These are phyloP conservation scores for Pontederia crassipes DNA, from an alignment of 176 grass and related monocot species.

Conservation along the genomic window DNA sequence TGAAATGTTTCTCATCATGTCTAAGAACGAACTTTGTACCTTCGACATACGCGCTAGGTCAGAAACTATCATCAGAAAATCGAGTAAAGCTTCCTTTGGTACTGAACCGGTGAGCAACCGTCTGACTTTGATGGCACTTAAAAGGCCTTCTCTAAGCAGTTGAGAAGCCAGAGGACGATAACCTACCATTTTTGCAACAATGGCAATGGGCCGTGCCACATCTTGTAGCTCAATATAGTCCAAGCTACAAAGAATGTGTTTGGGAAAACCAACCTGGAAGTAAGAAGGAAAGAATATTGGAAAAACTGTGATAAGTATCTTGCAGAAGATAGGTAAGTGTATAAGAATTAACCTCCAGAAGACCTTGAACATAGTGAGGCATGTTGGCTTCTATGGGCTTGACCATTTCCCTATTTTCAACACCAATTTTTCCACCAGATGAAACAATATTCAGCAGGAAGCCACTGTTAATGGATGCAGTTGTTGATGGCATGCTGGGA, in stretches of 20 bases:
- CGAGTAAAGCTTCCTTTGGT: slow-evolving; percentile 58
- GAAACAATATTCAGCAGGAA: slow-evolving; percentile 75
- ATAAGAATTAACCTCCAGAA: slow-evolving; percentile 48
- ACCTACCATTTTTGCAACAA: slow-evolving; percentile 92
- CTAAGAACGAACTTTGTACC: slow-evolving; percentile 30
- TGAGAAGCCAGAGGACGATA: slow-evolving; percentile 60
- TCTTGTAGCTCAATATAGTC: slow-evolving; percentile 64
- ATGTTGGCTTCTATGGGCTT: slow-evolving; percentile 59
- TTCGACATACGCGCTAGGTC: slow-evolving; percentile 98
- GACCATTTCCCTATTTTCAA: slow-evolving; percentile 73
- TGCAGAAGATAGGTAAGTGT: neutral
- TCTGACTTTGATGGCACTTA: slow-evolving; percentile 55
- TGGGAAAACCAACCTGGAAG: slow-evolving; percentile 56
- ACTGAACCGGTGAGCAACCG: slow-evolving; percentile 40
- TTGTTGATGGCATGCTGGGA: slow-evolving; percentile 58
- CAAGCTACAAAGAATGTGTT: slow-evolving; percentile 48
- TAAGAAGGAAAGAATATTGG: slow-evolving; percentile 9
- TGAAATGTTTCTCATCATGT: neutral
- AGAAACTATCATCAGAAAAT: slow-evolving; percentile 98
- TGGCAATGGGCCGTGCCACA: slow-evolving; percentile 61
- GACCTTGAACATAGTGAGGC: slow-evolving; percentile 65
- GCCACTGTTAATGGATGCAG: slow-evolving; percentile 87
- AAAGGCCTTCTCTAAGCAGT: slow-evolving; percentile 79
- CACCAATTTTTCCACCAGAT: slow-evolving; percentile 60
- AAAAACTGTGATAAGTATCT: slow-evolving; percentile 10